These are phyloP conservation scores for Bryoerythrophyllum caledonicum DNA, from an alignment of 225 moss, liverwort and hornwort species.

Conservation along the genomic window DNA sequence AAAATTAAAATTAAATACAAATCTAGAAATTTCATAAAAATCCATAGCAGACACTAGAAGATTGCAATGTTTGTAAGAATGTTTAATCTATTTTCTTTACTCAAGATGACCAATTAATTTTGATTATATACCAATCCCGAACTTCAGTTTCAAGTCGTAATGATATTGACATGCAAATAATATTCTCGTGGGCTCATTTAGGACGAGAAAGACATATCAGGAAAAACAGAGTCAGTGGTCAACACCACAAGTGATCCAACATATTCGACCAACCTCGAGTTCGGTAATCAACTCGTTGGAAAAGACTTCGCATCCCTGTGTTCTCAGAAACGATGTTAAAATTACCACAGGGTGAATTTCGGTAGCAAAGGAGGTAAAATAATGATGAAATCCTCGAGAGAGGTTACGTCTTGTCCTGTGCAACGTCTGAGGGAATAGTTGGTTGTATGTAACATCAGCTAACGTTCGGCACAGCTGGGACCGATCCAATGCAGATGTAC, in stretches of 20 bases:
- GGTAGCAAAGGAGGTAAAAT: neutral
- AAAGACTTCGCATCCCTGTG: neutral
- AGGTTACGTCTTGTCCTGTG: slow-evolving; percentile 30
- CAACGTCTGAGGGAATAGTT: slow-evolving; percentile 30
- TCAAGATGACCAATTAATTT: too few relatives aligned
- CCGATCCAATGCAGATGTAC: slow-evolving; percentile 9
- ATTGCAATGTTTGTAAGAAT: too few relatives aligned
- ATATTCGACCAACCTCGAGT: neutral
- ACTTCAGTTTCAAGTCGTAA: slow-evolving; percentile 10
- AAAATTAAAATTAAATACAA: too few relatives aligned
- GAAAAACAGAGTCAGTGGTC: slow-evolving; percentile 2
- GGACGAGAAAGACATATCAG: slow-evolving; percentile 33
- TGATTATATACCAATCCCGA: too few relatives aligned
- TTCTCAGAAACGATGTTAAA: neutral
- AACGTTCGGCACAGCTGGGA: slow-evolving; percentile 26
- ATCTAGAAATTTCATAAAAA: too few relatives aligned
- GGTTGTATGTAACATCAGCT: slow-evolving; percentile 47
- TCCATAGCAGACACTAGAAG: too few relatives aligned
- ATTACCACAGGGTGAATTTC: neutral
- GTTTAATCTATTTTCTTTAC: too few relatives aligned
- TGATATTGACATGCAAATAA: slow-evolving; percentile 1
- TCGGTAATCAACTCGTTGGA: neutral
- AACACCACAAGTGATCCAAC: neutral
- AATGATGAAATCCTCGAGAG: neutral
- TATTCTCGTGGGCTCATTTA: slow-evolving; percentile 6